Conservation (phyloP, 2,329 filamentous ascomycete species). For the Alternaria brassicae region DNA sequence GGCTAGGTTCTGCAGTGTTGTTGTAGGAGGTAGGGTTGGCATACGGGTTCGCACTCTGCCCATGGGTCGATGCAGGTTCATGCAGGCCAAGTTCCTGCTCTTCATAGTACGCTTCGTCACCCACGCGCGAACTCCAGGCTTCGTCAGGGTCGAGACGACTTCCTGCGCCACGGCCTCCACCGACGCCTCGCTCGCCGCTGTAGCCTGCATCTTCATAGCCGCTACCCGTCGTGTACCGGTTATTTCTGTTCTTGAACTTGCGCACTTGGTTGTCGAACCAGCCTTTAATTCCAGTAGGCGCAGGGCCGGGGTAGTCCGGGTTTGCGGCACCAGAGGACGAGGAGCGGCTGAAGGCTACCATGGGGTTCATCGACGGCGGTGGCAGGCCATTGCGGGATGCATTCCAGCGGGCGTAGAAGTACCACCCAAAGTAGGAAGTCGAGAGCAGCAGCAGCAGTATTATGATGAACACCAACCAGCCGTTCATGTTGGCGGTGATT, state of each 20-base stretch:
- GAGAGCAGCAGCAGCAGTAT: constrained; percentile 71
- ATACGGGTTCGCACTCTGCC: constrained; percentile 48
- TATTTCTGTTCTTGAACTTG: constrained; percentile 69
- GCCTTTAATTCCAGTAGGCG: constrained; percentile 68
- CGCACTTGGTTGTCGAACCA: constrained; percentile 75
- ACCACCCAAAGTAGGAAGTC: constrained; percentile 69
- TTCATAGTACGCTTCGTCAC: constrained; percentile 78
- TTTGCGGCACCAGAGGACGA: constrained; percentile 27
- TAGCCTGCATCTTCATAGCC: constrained; percentile 73
- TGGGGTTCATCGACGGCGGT: constrained; percentile 72
- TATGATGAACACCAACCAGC: constrained; percentile 68
- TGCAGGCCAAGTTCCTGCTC: constrained; percentile 74
- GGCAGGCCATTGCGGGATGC: constrained; percentile 78
- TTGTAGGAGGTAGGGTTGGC: constrained; percentile 3
- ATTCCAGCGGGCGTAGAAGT: constrained; percentile 74
- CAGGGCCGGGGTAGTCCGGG: constrained; percentile 60
- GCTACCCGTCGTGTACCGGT: constrained; percentile 71
- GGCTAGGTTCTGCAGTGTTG: constrained; percentile 35
- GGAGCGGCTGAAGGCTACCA: constrained; percentile 69
- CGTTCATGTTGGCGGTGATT: constrained; percentile 45
- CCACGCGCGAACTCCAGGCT: constrained; percentile 83
- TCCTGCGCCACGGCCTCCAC: constrained; percentile 48
- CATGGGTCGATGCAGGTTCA: constrained; percentile 47
- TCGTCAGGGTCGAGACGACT: constrained; percentile 82
- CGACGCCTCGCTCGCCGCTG: constrained; percentile 27